Conservation (phyloP, 805 yeast genomes). For the Myxozyma kluyveri region DNA sequence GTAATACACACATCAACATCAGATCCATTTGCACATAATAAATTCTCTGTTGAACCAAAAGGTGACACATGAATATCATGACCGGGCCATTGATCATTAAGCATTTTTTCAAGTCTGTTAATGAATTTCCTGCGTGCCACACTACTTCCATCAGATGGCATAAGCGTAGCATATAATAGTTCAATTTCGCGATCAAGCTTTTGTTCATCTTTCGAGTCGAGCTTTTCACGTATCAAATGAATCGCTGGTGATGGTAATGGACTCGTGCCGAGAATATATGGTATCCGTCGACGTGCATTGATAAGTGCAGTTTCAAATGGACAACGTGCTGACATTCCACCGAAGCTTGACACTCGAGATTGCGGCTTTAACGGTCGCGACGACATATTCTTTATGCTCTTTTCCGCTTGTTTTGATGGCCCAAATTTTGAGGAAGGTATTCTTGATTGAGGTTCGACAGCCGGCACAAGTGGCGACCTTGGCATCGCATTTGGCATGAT, state of each 20-base stretch:
- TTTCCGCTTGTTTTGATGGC: too few species aligned
- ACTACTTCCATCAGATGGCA: slow-evolving; percentile 22
- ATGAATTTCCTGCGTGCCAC: slow-evolving; percentile 18
- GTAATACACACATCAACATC: slow-evolving; percentile 33
- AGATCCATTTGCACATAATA: slow-evolving; percentile 28
- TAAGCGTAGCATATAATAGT: slow-evolving; percentile 12
- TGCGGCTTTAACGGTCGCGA: too few species aligned
- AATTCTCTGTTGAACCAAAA: slow-evolving; percentile 32
- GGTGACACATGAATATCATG: slow-evolving; percentile 21
- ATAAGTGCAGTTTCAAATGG: slow-evolving; percentile 27
- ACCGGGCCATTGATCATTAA: slow-evolving; percentile 30
- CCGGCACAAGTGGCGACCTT: too few species aligned
- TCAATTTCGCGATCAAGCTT: slow-evolving; percentile 21
- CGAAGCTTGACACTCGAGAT: too few species aligned
- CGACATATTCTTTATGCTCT: too few species aligned
- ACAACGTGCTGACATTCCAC: slow-evolving; percentile 5
- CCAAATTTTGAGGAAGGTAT: too few species aligned
- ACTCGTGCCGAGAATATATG: slow-evolving; percentile 29
- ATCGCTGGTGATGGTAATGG: slow-evolving; percentile 19
- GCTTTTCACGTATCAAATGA: slow-evolving; percentile 7
- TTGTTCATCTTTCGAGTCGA: slow-evolving; percentile 14
- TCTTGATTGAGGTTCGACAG: too few species aligned
- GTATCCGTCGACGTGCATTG: slow-evolving; percentile 30
- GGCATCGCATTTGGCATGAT: too few species aligned
- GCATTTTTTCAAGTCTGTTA: slow-evolving; percentile 23